Percentiles rank a stretch among this genome's conserved stretches.
Conservation (phyloP, 2,329 filamentous ascomycete genomes). For the Calonectria pteridis region DNA sequence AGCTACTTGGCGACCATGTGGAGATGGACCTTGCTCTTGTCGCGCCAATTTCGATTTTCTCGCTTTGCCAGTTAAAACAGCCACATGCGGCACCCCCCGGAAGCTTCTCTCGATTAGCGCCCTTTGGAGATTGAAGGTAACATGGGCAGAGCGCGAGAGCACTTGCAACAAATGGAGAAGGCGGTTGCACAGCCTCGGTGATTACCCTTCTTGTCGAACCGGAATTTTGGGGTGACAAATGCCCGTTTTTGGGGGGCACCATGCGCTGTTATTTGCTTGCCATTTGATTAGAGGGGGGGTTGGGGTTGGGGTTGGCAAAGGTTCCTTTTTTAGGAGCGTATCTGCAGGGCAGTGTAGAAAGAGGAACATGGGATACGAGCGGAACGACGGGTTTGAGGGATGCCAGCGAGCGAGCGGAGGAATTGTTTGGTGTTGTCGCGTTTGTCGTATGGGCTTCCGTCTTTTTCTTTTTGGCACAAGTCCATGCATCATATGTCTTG, state of each 20-base stretch:
- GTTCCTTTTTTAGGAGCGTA: slow-evolving; percentile 1
- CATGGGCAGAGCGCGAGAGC: not conserved
- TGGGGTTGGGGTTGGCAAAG: not conserved
- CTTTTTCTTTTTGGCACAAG: not conserved
- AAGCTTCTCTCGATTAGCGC: slow-evolving; percentile 1
- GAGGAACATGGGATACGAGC: not conserved
- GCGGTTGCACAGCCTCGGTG: slow-evolving; percentile 22
- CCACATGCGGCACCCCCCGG: not conserved
- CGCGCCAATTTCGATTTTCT: slow-evolving; percentile 12
- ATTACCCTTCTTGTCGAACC: slow-evolving; percentile 19
- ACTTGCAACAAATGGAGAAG: slow-evolving; percentile 3
- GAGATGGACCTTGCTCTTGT: not conserved
- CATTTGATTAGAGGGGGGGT: slow-evolving; percentile 18
- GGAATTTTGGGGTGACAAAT: slow-evolving; percentile 4
- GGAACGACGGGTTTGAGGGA: not conserved
- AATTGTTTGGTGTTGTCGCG: not conserved
- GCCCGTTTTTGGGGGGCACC: not conserved
- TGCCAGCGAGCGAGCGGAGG: not conserved
- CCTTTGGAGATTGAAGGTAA: slow-evolving; percentile 16
- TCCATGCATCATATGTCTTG: not conserved
- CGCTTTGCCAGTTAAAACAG: slow-evolving; percentile 7
- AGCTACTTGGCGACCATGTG: not conserved
- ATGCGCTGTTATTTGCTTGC: slow-evolving; percentile 9
- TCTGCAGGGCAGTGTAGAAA: slow-evolving; percentile 9
- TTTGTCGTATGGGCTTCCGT: not conserved